phyloP scores from a whole-genome alignment of 169 alveolate genomes.

The Amoebophrya sp. region DNA sequence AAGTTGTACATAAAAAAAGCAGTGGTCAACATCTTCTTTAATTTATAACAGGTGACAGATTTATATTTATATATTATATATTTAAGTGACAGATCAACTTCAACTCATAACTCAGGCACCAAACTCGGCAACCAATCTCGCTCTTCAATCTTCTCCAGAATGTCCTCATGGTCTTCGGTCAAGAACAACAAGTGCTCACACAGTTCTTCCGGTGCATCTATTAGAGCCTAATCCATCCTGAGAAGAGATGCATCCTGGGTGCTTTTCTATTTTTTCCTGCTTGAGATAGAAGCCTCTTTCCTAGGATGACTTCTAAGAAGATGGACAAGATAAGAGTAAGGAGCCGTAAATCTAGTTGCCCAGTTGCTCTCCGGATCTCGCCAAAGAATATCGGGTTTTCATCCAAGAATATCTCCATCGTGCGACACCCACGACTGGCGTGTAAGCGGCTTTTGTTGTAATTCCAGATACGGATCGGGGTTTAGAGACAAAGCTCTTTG shows the following conservation, averaged over 20 bases:
- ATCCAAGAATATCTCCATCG: not conserved
- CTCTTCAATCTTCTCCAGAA: not conserved
- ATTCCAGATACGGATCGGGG: not conserved
- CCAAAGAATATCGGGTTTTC: not conserved
- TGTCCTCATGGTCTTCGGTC: not conserved
- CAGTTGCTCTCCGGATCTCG: not conserved
- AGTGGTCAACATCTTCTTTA: too few relatives aligned
- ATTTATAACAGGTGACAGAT: too few relatives aligned
- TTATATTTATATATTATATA: too few relatives aligned
- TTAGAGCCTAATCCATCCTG: too few relatives aligned
- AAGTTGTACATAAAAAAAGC: too few relatives aligned
- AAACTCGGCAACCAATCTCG: not conserved
- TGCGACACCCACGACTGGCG: not conserved
- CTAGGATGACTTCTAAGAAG: too few relatives aligned
- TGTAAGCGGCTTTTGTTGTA: not conserved
- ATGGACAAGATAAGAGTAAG: too few relatives aligned
- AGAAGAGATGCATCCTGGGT: too few relatives aligned
- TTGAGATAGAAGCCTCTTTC: too few relatives aligned
- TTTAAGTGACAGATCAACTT: too few relatives aligned
- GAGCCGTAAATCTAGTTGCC: not conserved
- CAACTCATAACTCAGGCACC: not conserved
- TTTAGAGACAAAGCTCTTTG: too few relatives aligned
- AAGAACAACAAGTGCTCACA: not conserved
- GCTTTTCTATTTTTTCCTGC: too few relatives aligned
- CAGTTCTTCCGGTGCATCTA: not conserved